A percentile compares a stretch with the other conserved stretches of the same genome.
These are phyloP conservation scores for Lophiostoma macrostomum DNA, from an alignment of 495 filamentous ascomycete genomes.

Conservation along the genomic window DNA sequence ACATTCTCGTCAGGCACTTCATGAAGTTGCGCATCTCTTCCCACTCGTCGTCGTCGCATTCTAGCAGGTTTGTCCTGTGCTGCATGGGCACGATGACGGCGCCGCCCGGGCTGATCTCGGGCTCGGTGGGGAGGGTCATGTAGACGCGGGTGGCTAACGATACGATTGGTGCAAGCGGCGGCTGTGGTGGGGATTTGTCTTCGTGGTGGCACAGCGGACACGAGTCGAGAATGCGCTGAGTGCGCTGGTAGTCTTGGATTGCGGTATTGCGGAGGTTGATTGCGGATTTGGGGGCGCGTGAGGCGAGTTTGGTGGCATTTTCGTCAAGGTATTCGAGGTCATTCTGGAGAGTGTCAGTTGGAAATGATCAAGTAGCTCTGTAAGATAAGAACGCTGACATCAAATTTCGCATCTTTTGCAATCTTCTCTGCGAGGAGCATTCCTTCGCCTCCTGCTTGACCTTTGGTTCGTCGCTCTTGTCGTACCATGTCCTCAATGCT, in stretches of 20 bases:
- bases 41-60: constrained; percentile 99
- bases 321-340: constrained; percentile 97
- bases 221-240: constrained; percentile 80
- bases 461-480: constrained; percentile 80
- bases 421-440: constrained; percentile 83
- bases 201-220: constrained; percentile 94
- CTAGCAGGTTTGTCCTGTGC: constrained; percentile 84
- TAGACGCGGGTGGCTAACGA: constrained; percentile 84
- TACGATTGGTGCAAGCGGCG: constrained; percentile 82
- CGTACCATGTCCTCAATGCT: constrained; percentile 91
- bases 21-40: constrained; percentile 98
- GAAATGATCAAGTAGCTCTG: constrained; percentile 36
- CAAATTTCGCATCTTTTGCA: constrained; percentile 86
- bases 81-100: constrained; percentile 86
- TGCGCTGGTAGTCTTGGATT: constrained; percentile 83
- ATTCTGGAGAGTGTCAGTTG: constrained; percentile 57
- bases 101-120: constrained; percentile 78
- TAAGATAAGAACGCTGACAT: constrained; percentile 46
- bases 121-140: constrained; percentile 84
- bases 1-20: constrained; percentile 91
- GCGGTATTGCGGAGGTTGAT: constrained; percentile 85
- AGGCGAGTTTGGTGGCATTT: constrained; percentile 88
- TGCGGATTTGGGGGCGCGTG: constrained; percentile 81
- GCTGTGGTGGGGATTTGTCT: constrained; percentile 65
- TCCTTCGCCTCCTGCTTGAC: constrained; percentile 77